Evolutionary conservation across 2,329 filamentous ascomycete genomes (phyloP).

Genomic region (Neonectria coccinea): DNA sequence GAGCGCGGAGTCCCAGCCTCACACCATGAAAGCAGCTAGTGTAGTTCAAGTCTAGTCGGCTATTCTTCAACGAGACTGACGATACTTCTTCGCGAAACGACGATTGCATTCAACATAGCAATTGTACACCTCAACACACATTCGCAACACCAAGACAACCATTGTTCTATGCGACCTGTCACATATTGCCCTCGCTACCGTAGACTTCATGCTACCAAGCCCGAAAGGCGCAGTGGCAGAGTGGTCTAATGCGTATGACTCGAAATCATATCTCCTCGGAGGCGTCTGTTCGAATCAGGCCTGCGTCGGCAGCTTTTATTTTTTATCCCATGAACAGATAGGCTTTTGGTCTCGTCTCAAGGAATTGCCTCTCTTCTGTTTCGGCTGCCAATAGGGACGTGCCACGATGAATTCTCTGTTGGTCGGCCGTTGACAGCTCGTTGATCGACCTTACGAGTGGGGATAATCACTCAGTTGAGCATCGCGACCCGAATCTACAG

Average conservation of each 20-base stretch:
- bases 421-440: neutral
- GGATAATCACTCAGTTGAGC: neutral
- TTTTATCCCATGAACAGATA: neutral
- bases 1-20: too few relatives aligned
- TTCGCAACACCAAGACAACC: neutral
- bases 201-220: neutral
- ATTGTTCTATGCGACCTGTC: neutral
- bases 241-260: conserved; percentile 15
- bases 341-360: neutral
- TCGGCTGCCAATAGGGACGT: neutral
- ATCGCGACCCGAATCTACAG: neutral
- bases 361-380: neutral
- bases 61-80: neutral
- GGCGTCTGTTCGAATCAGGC: conserved; percentile 14
- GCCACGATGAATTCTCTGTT: neutral
- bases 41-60: neutral
- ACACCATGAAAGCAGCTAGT: too few relatives aligned
- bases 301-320: neutral
- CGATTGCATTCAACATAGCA: neutral
- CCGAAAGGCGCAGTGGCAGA: conserved; percentile 7
- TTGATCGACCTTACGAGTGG: neutral
- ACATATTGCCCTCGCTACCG: neutral
- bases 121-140: neutral
- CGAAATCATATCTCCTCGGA: conserved; percentile 15
- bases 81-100: neutral